Percentiles rank a stretch among this genome's conserved stretches.
phyloP scores from a whole-genome alignment of 305 asterid genomes.

The Solanum aculeatissimum region DNA sequence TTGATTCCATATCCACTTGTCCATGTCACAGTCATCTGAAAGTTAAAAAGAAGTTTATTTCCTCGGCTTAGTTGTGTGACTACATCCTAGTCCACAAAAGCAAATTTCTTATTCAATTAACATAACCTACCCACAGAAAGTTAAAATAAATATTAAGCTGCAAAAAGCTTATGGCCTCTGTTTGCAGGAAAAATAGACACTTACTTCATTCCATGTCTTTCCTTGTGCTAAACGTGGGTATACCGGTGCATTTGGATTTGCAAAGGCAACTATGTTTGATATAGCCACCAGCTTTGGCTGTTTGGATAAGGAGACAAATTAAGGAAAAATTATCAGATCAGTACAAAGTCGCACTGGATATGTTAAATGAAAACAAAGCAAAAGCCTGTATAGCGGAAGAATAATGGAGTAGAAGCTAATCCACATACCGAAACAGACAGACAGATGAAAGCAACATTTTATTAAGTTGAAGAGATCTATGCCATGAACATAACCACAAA shows the following conservation, averaged over 20 bases:
- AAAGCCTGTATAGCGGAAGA: neutral
- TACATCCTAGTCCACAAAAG: neutral
- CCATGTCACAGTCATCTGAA: constrained; percentile 92
- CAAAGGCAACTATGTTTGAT: constrained; percentile 53
- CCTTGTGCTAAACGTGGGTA: constrained; percentile 95
- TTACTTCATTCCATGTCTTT: constrained; percentile 80
- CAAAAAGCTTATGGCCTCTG: neutral
- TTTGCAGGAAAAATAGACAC: constrained; percentile 4
- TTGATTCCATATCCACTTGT: constrained; percentile 64
- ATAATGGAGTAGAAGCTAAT: neutral
- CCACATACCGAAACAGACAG: neutral
- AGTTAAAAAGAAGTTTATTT: constrained; percentile 4
- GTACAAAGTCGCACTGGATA: neutral
- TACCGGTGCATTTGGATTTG: constrained; percentile 77
- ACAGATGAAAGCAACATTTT: neutral
- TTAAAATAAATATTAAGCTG: neutral
- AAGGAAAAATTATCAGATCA: neutral
- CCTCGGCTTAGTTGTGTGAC: neutral
- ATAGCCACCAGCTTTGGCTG: constrained; percentile 84
- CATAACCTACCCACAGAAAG: neutral
- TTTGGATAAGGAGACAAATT: neutral
- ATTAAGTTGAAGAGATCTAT: neutral
- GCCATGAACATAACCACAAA: neutral
- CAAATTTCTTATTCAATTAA: neutral
- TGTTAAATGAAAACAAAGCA: neutral